Evolutionary conservation across 1,284 basidiomycete genomes (phyloP).

Genomic region (Leccinum pachyderme): DNA sequence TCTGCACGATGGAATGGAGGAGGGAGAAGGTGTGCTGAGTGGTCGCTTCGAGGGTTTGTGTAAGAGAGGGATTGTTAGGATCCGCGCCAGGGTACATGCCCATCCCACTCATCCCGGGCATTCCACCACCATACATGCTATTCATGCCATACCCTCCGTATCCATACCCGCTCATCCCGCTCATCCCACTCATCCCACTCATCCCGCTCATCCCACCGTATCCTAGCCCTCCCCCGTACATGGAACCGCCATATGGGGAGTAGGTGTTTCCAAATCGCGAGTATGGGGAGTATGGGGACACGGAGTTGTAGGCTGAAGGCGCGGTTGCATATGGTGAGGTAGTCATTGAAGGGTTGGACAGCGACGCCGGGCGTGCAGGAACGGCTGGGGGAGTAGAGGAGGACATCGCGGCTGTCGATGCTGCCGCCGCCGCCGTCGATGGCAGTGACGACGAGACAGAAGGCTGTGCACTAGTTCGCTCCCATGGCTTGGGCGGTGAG

Average conservation of each 20-base stretch:
- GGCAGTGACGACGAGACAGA: constrained; percentile 26
- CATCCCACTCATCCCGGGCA: constrained; percentile 45
- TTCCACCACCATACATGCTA: constrained; percentile 41
- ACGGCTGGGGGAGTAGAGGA: constrained; percentile 26
- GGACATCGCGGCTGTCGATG: constrained; percentile 12
- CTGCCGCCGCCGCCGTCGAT: constrained; percentile 20
- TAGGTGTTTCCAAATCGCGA: constrained; percentile 44
- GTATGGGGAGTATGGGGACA: constrained; percentile 41
- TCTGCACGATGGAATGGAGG: constrained; percentile 92
- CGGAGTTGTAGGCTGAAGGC: constrained; percentile 26
- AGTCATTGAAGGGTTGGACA: constrained; percentile 35
- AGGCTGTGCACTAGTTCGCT: constrained; percentile 49
- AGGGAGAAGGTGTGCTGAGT: constrained; percentile 94
- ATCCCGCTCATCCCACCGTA: constrained; percentile 31
- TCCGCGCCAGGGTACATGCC: constrained; percentile 45
- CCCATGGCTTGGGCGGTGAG: constrained; percentile 86
- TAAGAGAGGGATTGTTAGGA: constrained; percentile 64
- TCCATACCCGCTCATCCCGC: constrained; percentile 32
- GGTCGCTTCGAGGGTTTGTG: constrained; percentile 84
- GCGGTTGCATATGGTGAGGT: constrained; percentile 31
- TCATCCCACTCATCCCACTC: constrained; percentile 6
- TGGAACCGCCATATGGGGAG: constrained; percentile 41
- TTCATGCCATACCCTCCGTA: constrained; percentile 42
- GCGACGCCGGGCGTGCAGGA: constrained; percentile 43
- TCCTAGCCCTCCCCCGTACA: constrained; percentile 42